Evolutionary conservation across 148 eudicot species (phyloP).

Genomic region (Rhododendron griersonianum): DNA sequence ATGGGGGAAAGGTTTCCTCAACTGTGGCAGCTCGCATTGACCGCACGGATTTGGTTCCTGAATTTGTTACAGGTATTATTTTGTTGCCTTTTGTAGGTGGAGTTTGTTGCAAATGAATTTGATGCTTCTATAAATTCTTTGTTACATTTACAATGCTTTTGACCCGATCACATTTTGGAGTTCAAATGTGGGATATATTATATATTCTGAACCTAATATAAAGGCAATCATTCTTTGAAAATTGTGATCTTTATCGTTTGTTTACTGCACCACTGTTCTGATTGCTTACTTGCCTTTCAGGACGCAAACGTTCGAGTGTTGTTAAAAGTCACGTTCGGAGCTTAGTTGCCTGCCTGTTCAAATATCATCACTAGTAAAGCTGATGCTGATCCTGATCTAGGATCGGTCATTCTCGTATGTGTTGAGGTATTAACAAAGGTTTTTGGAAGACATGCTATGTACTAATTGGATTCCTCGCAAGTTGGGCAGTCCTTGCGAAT

Average conservation of each 20-base stretch:
- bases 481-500: constrained; percentile 59
- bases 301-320: constrained; percentile 49
- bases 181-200: background rate
- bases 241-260: background rate
- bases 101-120: background rate
- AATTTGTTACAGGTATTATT: constrained; percentile 65
- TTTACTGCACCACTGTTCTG: background rate
- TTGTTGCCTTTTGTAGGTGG: background rate
- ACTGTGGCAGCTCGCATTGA: constrained; percentile 81
- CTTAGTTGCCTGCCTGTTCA: constrained; percentile 59
- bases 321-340: constrained; percentile 51
- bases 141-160: background rate
- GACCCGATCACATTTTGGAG: background rate
- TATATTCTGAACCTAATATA: background rate
- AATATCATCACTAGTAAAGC: constrained; percentile 14
- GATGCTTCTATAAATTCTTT: too few species aligned
- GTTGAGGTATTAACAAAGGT: constrained; percentile 67
- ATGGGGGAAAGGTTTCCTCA: constrained; percentile 64
- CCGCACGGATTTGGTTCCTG: constrained; percentile 76
- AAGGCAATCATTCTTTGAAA: background rate
- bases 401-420: constrained; percentile 76
- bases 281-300: constrained; percentile 44
- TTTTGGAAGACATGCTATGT: constrained; percentile 58
- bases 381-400: constrained; percentile 59
- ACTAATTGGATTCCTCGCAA: constrained; percentile 42